Evolutionary conservation across 768 basidiomycete genomes (phyloP), one percentile per base, ranked within the genome.

Genomic region (Phaffia australis): DNA sequence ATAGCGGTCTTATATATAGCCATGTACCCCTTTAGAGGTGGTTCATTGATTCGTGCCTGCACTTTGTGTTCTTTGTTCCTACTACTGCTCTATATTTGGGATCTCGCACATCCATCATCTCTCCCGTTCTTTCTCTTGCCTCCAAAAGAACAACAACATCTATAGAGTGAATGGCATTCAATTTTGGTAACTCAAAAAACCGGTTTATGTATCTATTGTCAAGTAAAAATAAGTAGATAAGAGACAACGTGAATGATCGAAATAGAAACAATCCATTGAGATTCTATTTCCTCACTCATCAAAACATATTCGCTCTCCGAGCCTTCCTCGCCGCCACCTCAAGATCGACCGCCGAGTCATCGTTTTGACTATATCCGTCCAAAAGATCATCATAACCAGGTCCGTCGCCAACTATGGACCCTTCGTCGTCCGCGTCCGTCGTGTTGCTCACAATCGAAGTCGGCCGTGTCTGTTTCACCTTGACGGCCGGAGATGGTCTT

Each of bases 291-390:
- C 5, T 4, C 23, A 29, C 55, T 25, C 27, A 25, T 32, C 52
- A 61, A 29, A 61, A 61, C 27, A 46, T 23, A 30, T 61, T 61
- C 47, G 50, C 29, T 51, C 60, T 61, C 48, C 60, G 48, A 21
- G 60, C 46, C 46, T 42, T 49, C 27, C 7, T 25, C 16, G 32
- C 18, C 21, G 23, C 42, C 30, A 19, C 27, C 60, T 61, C 52
- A 3, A 27, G 29, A 25, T 27, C 48, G 11, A 42, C 11, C 11
- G 35, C 11, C 35, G 35, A 42, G 29, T 61, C 48, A 21, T 51
- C 60, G 27, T 49, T 51, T 27, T 49, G 49, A 18, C 21, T 32
- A n/a, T 61, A 61, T 5, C 46, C 23, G 25, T 61, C 60, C 60
- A 61, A 49, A 25, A 61, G 49, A 61, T 61, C 60, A 11, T 51